Evolutionary conservation across 148 eudicot genomes (phyloP), one percentile per base, ranked within the genome.

Genomic region (Rhododendron henanense): DNA sequence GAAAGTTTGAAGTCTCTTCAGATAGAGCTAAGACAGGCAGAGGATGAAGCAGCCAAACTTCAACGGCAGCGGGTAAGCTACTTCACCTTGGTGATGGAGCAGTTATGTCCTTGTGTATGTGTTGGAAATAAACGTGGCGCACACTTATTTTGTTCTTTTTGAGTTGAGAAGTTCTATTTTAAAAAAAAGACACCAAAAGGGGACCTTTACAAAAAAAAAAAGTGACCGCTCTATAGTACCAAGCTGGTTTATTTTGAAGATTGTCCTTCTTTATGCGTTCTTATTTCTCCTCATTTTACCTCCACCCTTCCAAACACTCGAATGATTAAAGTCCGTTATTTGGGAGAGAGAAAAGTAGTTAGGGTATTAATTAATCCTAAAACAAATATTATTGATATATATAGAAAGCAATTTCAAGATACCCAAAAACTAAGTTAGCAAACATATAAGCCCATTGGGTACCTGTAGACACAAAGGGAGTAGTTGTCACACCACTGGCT

Each of bases 41-140:
- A 95, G 88, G 93, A 96, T 91, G 95, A 94, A 86, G 96, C 91
- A 80, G 95, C 97, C 51, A 87, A 88, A 67, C 91, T 91, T 90
- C 94, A 87, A 47, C 94, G 87, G 88, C 92, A 93, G 90, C 92
- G 97, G 87, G 99, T 96, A 93, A 89, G 95, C 79, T 87, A 39
- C 55, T 81, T 21, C 28, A 45, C 44, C 41, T 50, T 73, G 45
- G 84, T 73, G 57, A 18, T 59, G n/a, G n/a, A 37, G 23, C 78
- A 80, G 5, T 33, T 33, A 16, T 31, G 65, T 41, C 55, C 45
- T 81, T 35, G 65, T 81, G 2, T 53, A 55, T 35, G 15, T 33
- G 25, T 45, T 50, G 82, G 63, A 79, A 79, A 48, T 16, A 4
- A 25, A 33, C 28, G 6, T 48, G 39, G 69, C 2, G 28, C 28